Evolutionary conservation across 2,329 filamentous ascomycete genomes (phyloP).

Genomic region (Scleromitrula shiraiana): DNA sequence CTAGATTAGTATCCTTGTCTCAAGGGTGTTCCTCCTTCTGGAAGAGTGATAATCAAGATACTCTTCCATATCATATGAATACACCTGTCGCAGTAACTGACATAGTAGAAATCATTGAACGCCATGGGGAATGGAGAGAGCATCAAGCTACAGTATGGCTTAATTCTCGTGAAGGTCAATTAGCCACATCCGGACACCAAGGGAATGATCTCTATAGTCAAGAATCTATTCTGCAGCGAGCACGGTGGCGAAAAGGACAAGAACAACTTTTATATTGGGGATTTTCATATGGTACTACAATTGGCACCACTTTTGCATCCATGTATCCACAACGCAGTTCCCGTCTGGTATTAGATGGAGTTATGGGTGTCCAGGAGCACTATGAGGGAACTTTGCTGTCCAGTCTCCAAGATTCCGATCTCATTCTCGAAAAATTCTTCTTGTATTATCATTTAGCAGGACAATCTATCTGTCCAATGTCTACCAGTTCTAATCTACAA

Average conservation of each 20-base stretch:
- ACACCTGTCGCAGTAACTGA: conserved; percentile 41
- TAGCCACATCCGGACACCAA: not conserved
- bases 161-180: not conserved
- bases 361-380: not conserved
- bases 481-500: not conserved
- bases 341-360: conserved; percentile 11
- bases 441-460: not conserved
- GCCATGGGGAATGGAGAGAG: conserved; percentile 32
- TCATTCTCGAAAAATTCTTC: not conserved
- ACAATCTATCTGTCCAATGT: not conserved
- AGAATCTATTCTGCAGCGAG: not conserved
- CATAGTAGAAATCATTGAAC: conserved; percentile 41
- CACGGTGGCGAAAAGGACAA: not conserved
- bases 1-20: conserved; percentile 16
- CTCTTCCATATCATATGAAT: conserved; percentile 32
- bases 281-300: conserved; percentile 11
- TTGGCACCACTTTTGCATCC: conserved; percentile 11
- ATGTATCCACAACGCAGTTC: conserved; percentile 12
- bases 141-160: conserved; percentile 15
- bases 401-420: not conserved
- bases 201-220: not conserved
- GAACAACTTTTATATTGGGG: conserved; percentile 2
- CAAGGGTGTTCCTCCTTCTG: conserved; percentile 16
- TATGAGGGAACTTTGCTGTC: not conserved
- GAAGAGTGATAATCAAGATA: conserved; percentile 15